Conservation (phyloP, 352 stramenopile genomes). For the Globisporangium solare region DNA sequence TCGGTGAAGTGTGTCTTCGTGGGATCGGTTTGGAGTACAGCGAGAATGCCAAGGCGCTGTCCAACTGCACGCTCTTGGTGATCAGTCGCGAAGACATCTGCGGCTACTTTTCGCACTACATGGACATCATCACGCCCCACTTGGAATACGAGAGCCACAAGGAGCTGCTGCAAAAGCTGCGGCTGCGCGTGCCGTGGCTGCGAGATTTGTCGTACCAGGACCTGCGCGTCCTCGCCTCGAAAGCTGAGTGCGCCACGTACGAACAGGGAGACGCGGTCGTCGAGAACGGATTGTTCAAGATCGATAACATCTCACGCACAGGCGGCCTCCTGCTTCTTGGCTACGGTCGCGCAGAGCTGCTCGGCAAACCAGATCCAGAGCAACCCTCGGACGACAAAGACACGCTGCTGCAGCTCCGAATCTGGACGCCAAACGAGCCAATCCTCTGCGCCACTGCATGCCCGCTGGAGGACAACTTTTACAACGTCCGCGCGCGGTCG, state of each 20-base stretch:
- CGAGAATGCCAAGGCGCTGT: conserved; percentile 36
- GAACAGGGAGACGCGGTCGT: conserved; percentile 37
- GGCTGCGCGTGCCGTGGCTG: conserved; percentile 38
- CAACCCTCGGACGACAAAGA: conserved; percentile 10
- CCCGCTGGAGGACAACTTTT: conserved; percentile 16
- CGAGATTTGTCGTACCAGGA: conserved; percentile 42
- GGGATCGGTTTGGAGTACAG: conserved; percentile 34
- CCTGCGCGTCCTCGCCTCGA: conserved; percentile 37
- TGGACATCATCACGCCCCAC: conserved; percentile 61
- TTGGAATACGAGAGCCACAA: conserved; percentile 47
- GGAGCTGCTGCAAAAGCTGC: conserved; percentile 42
- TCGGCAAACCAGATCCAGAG: conserved; percentile 12
- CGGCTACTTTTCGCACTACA: conserved; percentile 58
- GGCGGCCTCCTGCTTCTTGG: conserved; percentile 30
- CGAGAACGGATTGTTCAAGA: conserved; percentile 26
- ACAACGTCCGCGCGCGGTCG: conserved; percentile 34
- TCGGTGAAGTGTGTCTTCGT: conserved; percentile 50
- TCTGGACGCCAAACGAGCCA: conserved; percentile 31
- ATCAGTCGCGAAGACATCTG: conserved; percentile 48
- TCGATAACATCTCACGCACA: conserved; percentile 16
- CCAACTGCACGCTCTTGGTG: conserved; percentile 37
- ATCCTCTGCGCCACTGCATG: conserved; percentile 19
- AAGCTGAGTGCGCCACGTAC: conserved; percentile 40
- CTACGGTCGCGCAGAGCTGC: conserved; percentile 22
- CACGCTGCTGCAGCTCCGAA: conserved; percentile 17